phyloP scores from a whole-genome alignment of 495 filamentous ascomycete species.

The Neurospora africana region DNA sequence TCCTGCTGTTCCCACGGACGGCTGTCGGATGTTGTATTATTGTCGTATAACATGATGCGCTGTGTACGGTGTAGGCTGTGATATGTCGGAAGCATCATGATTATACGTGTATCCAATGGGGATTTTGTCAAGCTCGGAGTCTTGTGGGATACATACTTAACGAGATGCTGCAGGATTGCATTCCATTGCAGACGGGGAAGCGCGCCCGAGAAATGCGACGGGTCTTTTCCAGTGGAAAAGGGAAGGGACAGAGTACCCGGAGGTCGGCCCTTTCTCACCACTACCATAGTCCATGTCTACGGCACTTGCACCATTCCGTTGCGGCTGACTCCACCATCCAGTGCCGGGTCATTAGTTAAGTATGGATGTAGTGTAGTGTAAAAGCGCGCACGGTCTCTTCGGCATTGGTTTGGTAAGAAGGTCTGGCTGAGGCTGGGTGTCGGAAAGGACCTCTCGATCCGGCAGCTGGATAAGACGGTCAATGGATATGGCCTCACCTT shows the following conservation, averaged over 20 bases:
- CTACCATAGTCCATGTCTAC: not conserved
- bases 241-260: not conserved
- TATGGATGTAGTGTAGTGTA: not conserved
- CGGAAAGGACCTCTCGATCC: not conserved
- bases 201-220: not conserved
- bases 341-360: not conserved
- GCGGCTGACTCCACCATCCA: not conserved
- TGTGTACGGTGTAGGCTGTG: not conserved
- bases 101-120: not conserved
- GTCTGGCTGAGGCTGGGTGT: not conserved
- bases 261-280: not conserved
- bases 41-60: not conserved
- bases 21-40: not conserved
- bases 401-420: not conserved
- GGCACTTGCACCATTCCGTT: not conserved
- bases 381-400: not conserved
- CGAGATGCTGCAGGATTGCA: not conserved
- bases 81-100: not conserved
- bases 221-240: not conserved
- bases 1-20: not conserved
- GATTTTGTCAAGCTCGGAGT: not conserved
- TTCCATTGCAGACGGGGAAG: not conserved
- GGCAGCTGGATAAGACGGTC: not conserved
- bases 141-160: not conserved
- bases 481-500: not conserved